A percentile compares a stretch with the other conserved stretches of the same genome.
Evolutionary conservation across 306 rosid species (phyloP).

Genomic region (Prunus kanzakura): DNA sequence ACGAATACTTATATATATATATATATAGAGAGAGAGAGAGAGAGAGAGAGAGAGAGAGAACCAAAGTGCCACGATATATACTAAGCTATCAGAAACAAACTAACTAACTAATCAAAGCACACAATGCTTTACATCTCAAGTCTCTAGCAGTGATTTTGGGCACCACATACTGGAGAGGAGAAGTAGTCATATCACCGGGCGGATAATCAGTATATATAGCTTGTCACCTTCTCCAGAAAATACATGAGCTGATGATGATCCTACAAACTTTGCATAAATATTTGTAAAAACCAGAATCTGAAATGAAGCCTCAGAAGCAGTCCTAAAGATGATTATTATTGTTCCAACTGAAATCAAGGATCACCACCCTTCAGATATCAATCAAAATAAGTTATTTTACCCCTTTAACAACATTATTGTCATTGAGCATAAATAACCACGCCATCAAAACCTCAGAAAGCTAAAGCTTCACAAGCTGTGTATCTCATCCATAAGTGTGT

Average conservation of each 20-base stretch:
- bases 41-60: constrained; percentile 8
- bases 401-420: not conserved
- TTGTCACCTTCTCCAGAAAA: constrained; percentile 22
- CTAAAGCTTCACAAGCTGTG: constrained; percentile 4
- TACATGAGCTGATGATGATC: constrained; percentile 8
- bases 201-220: not conserved
- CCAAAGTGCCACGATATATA: constrained; percentile 15
- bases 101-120: constrained; percentile 8
- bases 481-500: constrained; percentile 55
- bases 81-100: constrained; percentile 14
- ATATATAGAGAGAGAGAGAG: not conserved
- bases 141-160: constrained; percentile 18
- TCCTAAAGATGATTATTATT: constrained; percentile 27
- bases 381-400: constrained; percentile 12
- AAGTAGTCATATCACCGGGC: not conserved
- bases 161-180: constrained; percentile 4
- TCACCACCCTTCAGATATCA: constrained; percentile 28
- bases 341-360: constrained; percentile 32
- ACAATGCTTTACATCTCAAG: constrained; percentile 13
- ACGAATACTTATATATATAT: not conserved
- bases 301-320: constrained; percentile 41
- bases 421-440: constrained; percentile 14
- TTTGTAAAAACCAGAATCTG: constrained; percentile 4
- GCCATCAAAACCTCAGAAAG: constrained; percentile 34
- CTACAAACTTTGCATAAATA: constrained; percentile 13